These are phyloP conservation scores for Saprolegnia diclina DNA, from an alignment of 352 stramenopile species.

Conservation along the genomic window DNA sequence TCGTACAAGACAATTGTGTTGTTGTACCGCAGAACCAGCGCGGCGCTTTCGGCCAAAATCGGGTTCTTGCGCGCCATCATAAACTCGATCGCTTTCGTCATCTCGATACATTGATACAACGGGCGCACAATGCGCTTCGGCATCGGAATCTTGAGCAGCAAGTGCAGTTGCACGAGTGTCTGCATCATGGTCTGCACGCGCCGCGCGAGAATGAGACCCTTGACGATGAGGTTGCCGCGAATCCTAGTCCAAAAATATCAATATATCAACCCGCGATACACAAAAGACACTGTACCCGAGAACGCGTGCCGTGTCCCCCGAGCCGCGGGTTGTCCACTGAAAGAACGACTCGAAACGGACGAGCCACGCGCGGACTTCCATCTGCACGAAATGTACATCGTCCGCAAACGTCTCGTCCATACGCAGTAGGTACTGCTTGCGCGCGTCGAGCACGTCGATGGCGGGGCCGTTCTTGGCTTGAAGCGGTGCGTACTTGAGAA, in stretches of 20 bases:
- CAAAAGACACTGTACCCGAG: constrained; percentile 33
- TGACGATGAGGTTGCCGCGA: constrained; percentile 86
- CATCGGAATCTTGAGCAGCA: constrained; percentile 82
- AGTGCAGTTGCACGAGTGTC: constrained; percentile 81
- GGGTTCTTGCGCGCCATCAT: constrained; percentile 87
- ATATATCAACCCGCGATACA: neutral
- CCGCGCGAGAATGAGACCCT: constrained; percentile 85
- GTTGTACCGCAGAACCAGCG: constrained; percentile 48
- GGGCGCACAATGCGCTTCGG: constrained; percentile 79
- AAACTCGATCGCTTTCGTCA: constrained; percentile 90
- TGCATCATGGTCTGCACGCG: constrained; percentile 88
- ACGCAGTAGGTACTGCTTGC: constrained; percentile 70
- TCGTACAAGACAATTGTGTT: neutral
- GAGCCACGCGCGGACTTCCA: constrained; percentile 79
- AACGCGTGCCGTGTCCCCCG: constrained; percentile 62
- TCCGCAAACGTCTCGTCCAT: constrained; percentile 71
- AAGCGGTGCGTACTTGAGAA: constrained; percentile 77
- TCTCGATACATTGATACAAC: constrained; percentile 84
- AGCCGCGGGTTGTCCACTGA: constrained; percentile 67
- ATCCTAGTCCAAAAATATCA: constrained; percentile 33
- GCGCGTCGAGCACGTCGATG: constrained; percentile 65
- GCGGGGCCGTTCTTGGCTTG: constrained; percentile 80
- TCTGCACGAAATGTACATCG: constrained; percentile 70
- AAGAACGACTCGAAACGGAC: constrained; percentile 87
- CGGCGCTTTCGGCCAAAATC: constrained; percentile 65